Evolutionary conservation across 139 green algal genomes (phyloP).

Genomic region (Coelastrella sp.): DNA sequence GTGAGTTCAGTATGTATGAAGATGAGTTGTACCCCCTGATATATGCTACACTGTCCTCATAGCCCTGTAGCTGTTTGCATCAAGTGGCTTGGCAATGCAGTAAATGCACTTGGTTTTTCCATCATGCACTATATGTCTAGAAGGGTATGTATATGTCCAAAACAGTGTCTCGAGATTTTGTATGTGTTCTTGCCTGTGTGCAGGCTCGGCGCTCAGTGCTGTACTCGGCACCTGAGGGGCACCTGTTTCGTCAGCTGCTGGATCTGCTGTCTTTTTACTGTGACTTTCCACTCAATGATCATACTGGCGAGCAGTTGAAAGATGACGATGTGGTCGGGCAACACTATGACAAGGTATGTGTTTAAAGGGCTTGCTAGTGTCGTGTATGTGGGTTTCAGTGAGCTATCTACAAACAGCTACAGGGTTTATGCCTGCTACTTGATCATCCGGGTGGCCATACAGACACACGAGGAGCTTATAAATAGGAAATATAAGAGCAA

Average conservation of each 20-base stretch:
- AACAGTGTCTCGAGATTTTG: too few relatives aligned
- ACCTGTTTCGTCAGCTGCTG: conserved; percentile 87
- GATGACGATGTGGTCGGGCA: conserved; percentile 83
- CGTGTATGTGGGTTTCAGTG: too few relatives aligned
- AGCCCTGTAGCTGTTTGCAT: too few relatives aligned
- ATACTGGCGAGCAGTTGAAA: conserved; percentile 86
- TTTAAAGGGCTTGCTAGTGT: neutral
- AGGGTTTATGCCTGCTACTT: too few relatives aligned
- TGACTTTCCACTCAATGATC: conserved; percentile 94
- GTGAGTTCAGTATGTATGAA: conserved; percentile 78
- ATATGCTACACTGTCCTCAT: neutral
- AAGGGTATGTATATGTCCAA: too few relatives aligned
- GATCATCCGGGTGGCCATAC: too few relatives aligned
- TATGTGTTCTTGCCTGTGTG: neutral
- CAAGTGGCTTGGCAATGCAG: too few relatives aligned
- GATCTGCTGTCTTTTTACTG: conserved; percentile 91
- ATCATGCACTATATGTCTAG: too few relatives aligned
- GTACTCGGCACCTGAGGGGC: conserved; percentile 2
- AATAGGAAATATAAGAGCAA: too few relatives aligned
- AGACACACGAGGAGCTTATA: too few relatives aligned
- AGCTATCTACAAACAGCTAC: too few relatives aligned
- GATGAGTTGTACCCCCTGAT: conserved; percentile 33
- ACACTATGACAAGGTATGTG: conserved; percentile 82
- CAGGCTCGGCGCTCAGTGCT: conserved; percentile 37
- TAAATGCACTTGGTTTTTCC: too few relatives aligned